Evolutionary conservation across 2,329 filamentous ascomycete genomes (phyloP), one percentile per base, ranked within the genome.

Genomic region (Bipolaris gigantea): DNA sequence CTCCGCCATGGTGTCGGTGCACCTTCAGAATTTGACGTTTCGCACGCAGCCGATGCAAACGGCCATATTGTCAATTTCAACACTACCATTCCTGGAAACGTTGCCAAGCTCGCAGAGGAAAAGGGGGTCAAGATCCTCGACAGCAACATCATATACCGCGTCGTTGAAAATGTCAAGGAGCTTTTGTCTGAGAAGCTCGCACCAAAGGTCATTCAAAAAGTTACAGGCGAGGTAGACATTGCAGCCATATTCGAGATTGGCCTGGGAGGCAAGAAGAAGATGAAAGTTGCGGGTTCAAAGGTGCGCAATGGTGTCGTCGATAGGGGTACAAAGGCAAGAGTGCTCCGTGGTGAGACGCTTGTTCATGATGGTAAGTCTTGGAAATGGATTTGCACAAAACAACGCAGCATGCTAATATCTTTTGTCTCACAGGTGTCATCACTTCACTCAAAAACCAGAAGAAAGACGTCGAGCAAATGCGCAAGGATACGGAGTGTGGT

Each of bases 401-500:
- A 4, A 30, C 10, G 9, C 27, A 5, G 2, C 27, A 13, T 30
- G 10, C 27, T 30, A 30, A 30, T 13, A 11, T 30, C 27, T 30
- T 27, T 27, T 13, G 10, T 30, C 13, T 30, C 27, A 30, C 27
- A 96, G 93, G 92, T 61, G 82, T 82, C 47, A 84, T 97, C 39
- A 82, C 85, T 16, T 90, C 90, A 1, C 84, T 99, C 54, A 97
- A 94, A 78, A 89, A 95, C 67, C 85, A 89, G 73, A 97, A 97
- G 81, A 95, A 95, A 73, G 90, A 97, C 61, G 89, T 94, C 27
- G 79, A 80, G 41, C 90, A 96, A 69, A 94, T 96, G 86, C 86
- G 86, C 66, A 97, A 96, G 76, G 92, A 92, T 54, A 85, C 83
- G n/a, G 94, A 99, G 75, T 99, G 94, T 67, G 94, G 94, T 62